Base-by-base conservation (phyloP, 169 alveolate genomes). In the Perkinsus marinus region DNA sequence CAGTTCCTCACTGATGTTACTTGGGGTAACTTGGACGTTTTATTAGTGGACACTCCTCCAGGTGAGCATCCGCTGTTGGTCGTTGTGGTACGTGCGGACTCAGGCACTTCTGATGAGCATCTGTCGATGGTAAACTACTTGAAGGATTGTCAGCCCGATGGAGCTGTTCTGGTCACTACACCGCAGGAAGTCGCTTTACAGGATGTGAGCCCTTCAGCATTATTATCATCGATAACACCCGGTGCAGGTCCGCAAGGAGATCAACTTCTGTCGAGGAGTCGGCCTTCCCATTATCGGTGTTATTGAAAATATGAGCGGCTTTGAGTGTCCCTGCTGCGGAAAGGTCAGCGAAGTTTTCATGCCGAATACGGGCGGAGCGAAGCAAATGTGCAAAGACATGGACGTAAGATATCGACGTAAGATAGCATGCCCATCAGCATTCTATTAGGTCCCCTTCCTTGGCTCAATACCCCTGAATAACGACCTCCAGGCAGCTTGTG, bases 1-100 rank as follows among this genome's bases (percentile, higher is more conserved):
- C 98, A 98, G 95, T 99, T 99, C 93, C 95, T 99, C 89, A 96
- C 99, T 22, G 99, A 98, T 90, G 99, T 98, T 6, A 95, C 94
- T 92, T 99, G 99, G 99, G 99, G 99, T 39, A 97, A 96, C 43
- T 95, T 98, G 90, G 99, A 99, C 93, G 98, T 96, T 92, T 97
- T 99, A 89, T 96, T 99, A 92, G 97, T 99, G 47, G 99, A 98
- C 94, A 97, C 99, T 17, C 99, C 99, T 2, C 99, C 99, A 17
- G 99, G 98, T 93, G 90, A 68, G 69, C 39, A 16, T 13, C 79
- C 26, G 79, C 22, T 19, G 10, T 10, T 68, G 43, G 7, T 90
- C 39, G 16, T 2, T 68, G 9, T 30, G 5, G 34, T 2, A 57
- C 30, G 30, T 5, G 5, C 3, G 39, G 13, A 2, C n/a, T 22